phyloP scores from a whole-genome alignment of 345 rosid genomes.

The Melastoma malabathricum region DNA sequence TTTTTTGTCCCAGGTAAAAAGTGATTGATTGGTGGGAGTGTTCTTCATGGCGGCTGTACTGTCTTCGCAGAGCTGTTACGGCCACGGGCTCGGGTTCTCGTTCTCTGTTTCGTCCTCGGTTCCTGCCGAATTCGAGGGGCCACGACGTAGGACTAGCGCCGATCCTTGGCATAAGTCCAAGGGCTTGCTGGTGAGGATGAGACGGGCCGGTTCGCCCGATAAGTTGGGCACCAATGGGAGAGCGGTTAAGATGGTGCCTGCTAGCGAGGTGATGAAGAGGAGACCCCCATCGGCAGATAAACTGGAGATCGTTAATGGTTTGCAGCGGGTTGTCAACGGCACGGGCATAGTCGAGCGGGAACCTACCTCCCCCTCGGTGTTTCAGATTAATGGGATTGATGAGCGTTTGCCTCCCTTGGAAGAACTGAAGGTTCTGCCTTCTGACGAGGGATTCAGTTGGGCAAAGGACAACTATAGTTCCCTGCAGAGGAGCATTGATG shows the following conservation, averaged over 20 bases:
- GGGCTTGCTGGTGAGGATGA: too few relatives aligned
- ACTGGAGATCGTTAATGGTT: slow-evolving; percentile 45
- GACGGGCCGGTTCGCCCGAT: slow-evolving; percentile 38
- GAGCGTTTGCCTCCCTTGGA: slow-evolving; percentile 49
- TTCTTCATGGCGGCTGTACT: slow-evolving; percentile 51
- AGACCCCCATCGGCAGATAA: slow-evolving; percentile 21
- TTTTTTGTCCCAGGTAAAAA: too few relatives aligned
- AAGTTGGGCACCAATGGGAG: slow-evolving; percentile 44
- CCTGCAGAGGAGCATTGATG: slow-evolving; percentile 62
- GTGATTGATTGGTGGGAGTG: too few relatives aligned
- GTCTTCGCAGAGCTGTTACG: slow-evolving; percentile 64
- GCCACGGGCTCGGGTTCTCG: slow-evolving; percentile 5
- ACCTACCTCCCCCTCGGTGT: slow-evolving; percentile 24
- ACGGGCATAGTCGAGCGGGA: slow-evolving; percentile 34
- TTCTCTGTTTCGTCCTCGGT: too few relatives aligned
- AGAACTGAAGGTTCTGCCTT: slow-evolving; percentile 55
- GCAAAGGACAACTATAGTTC: slow-evolving; percentile 76
- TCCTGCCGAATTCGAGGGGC: too few relatives aligned
- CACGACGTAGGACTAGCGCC: too few relatives aligned
- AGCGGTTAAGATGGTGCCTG: slow-evolving; percentile 67
- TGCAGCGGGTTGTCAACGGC: slow-evolving; percentile 42
- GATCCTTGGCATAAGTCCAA: too few relatives aligned
- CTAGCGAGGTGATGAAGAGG: slow-evolving; percentile 48
- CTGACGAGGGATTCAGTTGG: slow-evolving; percentile 96
- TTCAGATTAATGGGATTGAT: slow-evolving; percentile 18